Base-by-base conservation (phyloP, 2,329 filamentous ascomycete species). In the Beauveria sp. region DNA sequence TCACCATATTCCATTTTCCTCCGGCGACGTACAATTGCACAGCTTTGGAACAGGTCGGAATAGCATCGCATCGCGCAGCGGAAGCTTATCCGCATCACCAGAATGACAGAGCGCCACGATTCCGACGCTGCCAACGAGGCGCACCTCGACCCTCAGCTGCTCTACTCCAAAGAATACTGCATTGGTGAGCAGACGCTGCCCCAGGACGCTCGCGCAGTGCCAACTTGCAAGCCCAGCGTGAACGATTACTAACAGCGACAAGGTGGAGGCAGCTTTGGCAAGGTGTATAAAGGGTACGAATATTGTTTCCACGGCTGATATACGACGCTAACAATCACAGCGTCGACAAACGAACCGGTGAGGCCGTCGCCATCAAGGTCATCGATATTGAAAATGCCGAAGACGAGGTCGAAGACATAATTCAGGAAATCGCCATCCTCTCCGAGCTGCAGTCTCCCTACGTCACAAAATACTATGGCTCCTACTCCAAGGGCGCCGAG, bases 311-410 rank as follows among this genome's bases (percentile, higher is more conserved):
- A 22, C 28, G n/a, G n/a, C 26, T 28, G 12, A 7, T 61, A 55
- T 57, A 46, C 63, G 24, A 12, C 26, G 56, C 62, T 63, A 53
- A 61, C 52, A 3, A n/a, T 5, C n/a, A 20, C 67, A 94, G 90
- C 62, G 91, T 97, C 66, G 93, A 97, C 77, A 96, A 94, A 71
- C 86, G 91, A 56, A 96, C 89, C 20, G 94, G 94, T 43, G 89
- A 96, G 70, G 88, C 93, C 14, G 94, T 99, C 55, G 94, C 94
- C 30, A 99, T 99, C 80, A 99, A 99, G 76, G 83, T 99, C 69
- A 97, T 99, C 73, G 94, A 99, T 70, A 94, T 99, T 66, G 94
- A 99, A 76, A 97, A 94, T 77, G 94, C 94, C 70, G 94, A 99
- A 76, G 94, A 99, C 74, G 94, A 99, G 77, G 93, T 99, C 67